Evolutionary conservation across 352 stramenopile species (phyloP), one percentile per base, ranked within the genome.

Genomic region (Sclerospora graminicola): DNA sequence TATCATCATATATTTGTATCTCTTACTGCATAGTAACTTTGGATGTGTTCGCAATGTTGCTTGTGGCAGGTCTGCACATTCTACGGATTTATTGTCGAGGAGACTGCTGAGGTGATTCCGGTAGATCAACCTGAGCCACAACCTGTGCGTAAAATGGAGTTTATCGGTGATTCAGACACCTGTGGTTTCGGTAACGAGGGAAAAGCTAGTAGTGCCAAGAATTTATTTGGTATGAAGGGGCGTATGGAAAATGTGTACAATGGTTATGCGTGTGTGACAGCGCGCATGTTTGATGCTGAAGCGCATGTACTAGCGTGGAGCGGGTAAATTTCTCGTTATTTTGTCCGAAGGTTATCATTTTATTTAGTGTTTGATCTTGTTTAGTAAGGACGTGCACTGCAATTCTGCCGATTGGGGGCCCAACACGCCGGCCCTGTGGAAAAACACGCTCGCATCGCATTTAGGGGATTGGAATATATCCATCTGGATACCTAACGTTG

Each of bases 201-300:
- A 39, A 80, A 81, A 32, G 61, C 64, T 18, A 81, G 66, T 36
- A 82, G 70, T 41, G 64, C 69, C 27, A 84, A 84, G 41, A 83
- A 74, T 26, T 54, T 86, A 24, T 90, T 92, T 33, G 72, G 78
- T 35, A 85, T 90, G 66, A 92, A 92, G 49, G 81, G 78, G 5
- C 78, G 78, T 19, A 89, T 89, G 76, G 78, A 90, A 48, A 92
- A 92, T 51, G 74, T 90, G 10, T 86, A 89, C 62, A 92, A 92
- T 41, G 71, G 75, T 32, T 92, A 88, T 52, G 66, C 81, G 15
- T 89, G 78, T 60, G 83, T 92, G 48, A 65, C 79, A 9, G 63
- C 81, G 48, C 78, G 81, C 28, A 90, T 92, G 73, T 84, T 90
- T 55, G 66, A 84, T 45, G 81, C 81, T 11, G 81, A 92, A 46